Evolutionary conservation across 169 alveolate species (phyloP).

Genomic region (Plasmodium cynomolgi): DNA sequence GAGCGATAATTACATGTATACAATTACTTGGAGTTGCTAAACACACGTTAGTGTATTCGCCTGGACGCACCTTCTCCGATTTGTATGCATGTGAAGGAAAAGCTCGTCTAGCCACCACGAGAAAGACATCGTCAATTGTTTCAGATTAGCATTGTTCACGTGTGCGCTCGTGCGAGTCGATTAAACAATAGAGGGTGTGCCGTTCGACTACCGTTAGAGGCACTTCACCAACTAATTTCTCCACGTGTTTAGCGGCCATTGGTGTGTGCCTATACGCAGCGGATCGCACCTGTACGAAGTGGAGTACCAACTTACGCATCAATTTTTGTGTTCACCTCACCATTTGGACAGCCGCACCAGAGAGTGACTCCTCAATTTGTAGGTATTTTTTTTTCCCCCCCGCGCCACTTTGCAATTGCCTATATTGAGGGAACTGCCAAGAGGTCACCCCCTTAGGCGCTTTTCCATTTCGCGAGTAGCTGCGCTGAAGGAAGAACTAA

Average conservation of each 20-base stretch:
- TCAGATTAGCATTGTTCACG: neutral
- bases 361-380: no score
- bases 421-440: no score
- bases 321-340: no score
- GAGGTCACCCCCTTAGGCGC: no score
- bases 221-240: neutral
- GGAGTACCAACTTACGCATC: no score
- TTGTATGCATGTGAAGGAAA: neutral
- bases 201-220: neutral
- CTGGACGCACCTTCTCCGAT: neutral
- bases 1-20: neutral
- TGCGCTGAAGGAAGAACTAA: no score
- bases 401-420: no score
- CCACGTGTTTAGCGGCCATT: neutral
- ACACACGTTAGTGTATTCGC: neutral
- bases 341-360: no score
- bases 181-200: neutral
- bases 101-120: neutral
- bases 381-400: no score
- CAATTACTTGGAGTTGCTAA: neutral
- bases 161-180: neutral
- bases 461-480: no score
- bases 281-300: no score
- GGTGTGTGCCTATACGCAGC: neutral
- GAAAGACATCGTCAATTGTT: neutral